Percentiles rank a stretch among this genome's conserved stretches.
These are phyloP conservation scores for Acanthamoeba healyi DNA, from an alignment of 208 protist species.

Conservation along the genomic window DNA sequence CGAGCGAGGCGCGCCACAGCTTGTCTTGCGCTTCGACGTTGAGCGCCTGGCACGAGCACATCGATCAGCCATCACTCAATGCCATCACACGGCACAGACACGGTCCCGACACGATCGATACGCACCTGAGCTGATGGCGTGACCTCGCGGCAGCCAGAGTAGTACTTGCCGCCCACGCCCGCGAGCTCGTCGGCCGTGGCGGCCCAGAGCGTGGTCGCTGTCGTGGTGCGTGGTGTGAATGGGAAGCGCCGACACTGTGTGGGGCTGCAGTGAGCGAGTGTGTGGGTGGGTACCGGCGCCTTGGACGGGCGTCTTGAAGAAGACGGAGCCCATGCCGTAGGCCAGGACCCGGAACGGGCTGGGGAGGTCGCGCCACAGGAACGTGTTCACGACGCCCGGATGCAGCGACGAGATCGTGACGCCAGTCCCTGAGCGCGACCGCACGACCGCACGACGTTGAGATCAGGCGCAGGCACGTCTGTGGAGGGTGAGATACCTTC, in stretches of 20 bases:
- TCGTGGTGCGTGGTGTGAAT: too few relatives aligned
- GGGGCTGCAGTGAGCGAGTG: too few relatives aligned
- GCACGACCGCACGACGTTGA: too few relatives aligned
- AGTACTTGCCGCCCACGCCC: slow-evolving; percentile 14
- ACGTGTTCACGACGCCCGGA: not conserved
- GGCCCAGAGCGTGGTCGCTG: not conserved
- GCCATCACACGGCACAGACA: too few relatives aligned
- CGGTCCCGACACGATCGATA: too few relatives aligned
- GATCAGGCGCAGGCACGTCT: too few relatives aligned
- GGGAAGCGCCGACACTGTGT: too few relatives aligned
- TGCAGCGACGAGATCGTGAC: slow-evolving; percentile 8
- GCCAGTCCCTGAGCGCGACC: not conserved
- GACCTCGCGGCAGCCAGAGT: not conserved
- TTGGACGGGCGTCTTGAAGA: not conserved
- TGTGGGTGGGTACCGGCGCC: not conserved
- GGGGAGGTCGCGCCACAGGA: not conserved
- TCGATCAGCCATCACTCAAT: too few relatives aligned
- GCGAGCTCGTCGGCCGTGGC: not conserved
- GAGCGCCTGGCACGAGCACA: not conserved
- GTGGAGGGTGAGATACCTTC: too few relatives aligned
- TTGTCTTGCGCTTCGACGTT: slow-evolving; percentile 29
- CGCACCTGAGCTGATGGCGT: not conserved
- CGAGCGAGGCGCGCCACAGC: not conserved
- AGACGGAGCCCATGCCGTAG: not conserved
- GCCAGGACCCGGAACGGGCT: not conserved